A percentile compares a stretch with the other conserved stretches of the same genome.
Evolutionary conservation across 129 eudicot species (phyloP).

Genomic region (Dittrichia graveolens): DNA sequence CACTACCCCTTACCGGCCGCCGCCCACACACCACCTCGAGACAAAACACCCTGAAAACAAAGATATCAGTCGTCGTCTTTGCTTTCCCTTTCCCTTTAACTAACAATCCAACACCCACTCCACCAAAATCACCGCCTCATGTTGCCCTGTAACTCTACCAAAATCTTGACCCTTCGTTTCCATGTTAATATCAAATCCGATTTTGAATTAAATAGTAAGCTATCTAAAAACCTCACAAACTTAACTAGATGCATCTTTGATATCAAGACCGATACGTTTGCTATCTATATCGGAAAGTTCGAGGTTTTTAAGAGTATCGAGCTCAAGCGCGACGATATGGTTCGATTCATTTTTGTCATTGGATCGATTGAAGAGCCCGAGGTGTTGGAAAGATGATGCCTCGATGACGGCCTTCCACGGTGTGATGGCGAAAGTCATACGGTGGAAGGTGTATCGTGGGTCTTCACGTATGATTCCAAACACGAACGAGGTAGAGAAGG

Average conservation of each 20-base stretch:
- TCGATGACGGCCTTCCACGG: conserved; percentile 37
- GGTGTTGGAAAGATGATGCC: conserved; percentile 39
- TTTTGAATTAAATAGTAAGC: conserved; percentile 25
- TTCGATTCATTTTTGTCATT: conserved; percentile 45
- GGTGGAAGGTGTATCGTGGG: too few relatives aligned
- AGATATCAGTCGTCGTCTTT: conserved; percentile 40
- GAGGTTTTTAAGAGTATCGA: conserved; percentile 47
- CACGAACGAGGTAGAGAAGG: conserved; percentile 54
- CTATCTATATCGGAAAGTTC: conserved; percentile 48
- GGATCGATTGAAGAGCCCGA: conserved; percentile 53
- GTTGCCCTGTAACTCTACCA: conserved; percentile 42
- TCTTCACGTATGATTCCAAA: conserved; percentile 49
- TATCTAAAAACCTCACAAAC: conserved; percentile 50
- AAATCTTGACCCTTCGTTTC: conserved; percentile 39
- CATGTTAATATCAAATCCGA: conserved; percentile 28
- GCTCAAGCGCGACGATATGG: conserved; percentile 53
- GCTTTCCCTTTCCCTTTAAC: conserved; percentile 51
- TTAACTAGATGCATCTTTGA: conserved; percentile 36
- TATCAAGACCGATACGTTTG: conserved; percentile 62
- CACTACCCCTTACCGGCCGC: conserved; percentile 40
- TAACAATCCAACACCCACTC: too few relatives aligned
- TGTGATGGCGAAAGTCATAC: conserved; percentile 53
- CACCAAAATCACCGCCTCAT: conserved; percentile 48
- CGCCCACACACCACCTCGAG: conserved; percentile 44
- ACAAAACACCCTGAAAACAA: conserved; percentile 45